Base-by-base conservation (phyloP, 345 rosid genomes). In the Durio zibethinus region DNA sequence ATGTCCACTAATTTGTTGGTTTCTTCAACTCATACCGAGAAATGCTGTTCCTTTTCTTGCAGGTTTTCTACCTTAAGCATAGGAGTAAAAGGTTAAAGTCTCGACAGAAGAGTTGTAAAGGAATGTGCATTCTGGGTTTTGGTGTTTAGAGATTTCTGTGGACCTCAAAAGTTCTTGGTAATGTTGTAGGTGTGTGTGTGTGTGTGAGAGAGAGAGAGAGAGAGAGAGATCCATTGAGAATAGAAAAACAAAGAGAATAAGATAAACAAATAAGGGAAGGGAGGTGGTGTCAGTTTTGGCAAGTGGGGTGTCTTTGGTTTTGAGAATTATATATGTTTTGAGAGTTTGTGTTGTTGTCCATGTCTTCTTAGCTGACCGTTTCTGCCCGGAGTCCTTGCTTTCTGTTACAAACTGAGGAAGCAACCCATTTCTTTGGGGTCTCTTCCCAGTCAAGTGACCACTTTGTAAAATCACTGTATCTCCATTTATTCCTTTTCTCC, bases 211-310 rank as follows among this genome's bases (percentile, higher is more conserved):
- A 59, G 64, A 29, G 21, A 20, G 42, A n/a, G 21, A 0, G 31
- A 15, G 59, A 71, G 61, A 50, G n/a, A 50, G 80, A 77, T 52
- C 78, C 79, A 84, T 83, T 76, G 86, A 74, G 74, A 87, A 77
- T 54, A 76, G 76, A 77, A 69, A 84, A 80, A 48, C 42, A 72
- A 81, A 52, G 36, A 67, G 33, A 78, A 79, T 72, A 78, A 29
- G 60, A 82, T 70, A 80, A 79, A 84, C 75, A 84, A 83, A 43
- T 77, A 29, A 73, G 80, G 43, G 73, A 77, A 64, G 76, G 83
- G 83, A 59, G 80, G 85, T 83, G 82, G 92, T 89, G 97, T 89
- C 90, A 88, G 90, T 85, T 68, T 84, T 83, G 83, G 91, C 87
- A 83, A 85, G 89, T 89, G 92, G 92, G 64, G 80, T 88, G 88